Evolutionary conservation across 306 rosid genomes (phyloP).

Genomic region (Cucurbita moschata): DNA sequence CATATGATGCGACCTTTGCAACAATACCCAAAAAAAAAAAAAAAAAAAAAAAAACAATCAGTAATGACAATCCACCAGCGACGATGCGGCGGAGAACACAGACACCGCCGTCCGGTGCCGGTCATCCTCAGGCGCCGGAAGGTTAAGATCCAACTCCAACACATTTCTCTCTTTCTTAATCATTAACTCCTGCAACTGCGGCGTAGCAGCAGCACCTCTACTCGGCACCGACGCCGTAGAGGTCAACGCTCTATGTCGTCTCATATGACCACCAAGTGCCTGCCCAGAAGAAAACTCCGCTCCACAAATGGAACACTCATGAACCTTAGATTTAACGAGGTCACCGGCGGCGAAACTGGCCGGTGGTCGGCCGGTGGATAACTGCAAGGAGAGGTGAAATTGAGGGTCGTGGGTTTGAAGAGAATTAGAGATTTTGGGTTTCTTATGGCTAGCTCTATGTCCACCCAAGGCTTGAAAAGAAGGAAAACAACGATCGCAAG

Average conservation of each 20-base stretch:
- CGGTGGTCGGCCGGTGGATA: constrained; percentile 13
- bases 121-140: constrained; percentile 67
- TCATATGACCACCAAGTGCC: constrained; percentile 96
- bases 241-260: constrained; percentile 50
- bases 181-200: not conserved
- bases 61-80: constrained; percentile 71
- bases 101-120: constrained; percentile 31
- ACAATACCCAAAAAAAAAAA: not conserved
- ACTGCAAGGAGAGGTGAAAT: constrained; percentile 36
- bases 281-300: constrained; percentile 80
- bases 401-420: not conserved
- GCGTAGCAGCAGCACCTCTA: not conserved
- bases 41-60: constrained; percentile 4
- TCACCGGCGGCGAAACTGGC: not conserved
- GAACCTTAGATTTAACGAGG: constrained; percentile 29
- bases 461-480: constrained; percentile 94
- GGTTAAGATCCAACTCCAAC: constrained; percentile 64
- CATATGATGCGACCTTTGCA: not conserved
- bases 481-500: constrained; percentile 57
- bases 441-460: constrained; percentile 82
- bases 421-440: constrained; percentile 16
- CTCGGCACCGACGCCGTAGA: not conserved
- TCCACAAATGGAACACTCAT: constrained; percentile 68
- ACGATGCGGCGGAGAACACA: constrained; percentile 51
- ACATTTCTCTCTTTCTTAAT: constrained; percentile 24